A percentile compares a stretch with the other conserved stretches of the same genome.
phyloP scores from a whole-genome alignment of 2,329 filamentous ascomycete species.

The Fusarium sororula region DNA sequence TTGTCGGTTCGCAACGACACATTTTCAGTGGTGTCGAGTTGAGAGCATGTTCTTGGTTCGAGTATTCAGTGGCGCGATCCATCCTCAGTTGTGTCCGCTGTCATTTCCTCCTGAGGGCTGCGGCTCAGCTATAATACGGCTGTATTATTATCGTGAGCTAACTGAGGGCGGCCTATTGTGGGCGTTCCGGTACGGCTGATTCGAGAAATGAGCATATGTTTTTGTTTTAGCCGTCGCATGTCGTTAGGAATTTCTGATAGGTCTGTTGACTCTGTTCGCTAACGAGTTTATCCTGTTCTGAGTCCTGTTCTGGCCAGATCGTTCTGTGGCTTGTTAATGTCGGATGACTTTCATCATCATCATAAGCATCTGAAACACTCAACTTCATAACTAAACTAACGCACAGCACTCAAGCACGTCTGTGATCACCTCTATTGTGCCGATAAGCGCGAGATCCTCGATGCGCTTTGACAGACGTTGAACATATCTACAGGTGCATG shows the following conservation, averaged over 20 bases:
- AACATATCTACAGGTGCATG: conserved; percentile 9
- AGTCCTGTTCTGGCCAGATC: neutral
- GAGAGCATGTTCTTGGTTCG: neutral
- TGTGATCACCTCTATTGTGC: neutral
- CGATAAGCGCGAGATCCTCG: conserved; percentile 19
- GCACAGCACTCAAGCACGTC: conserved; percentile 5
- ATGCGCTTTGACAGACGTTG: conserved; percentile 26
- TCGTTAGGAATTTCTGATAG: conserved; percentile 4
- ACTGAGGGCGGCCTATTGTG: conserved; percentile 8
- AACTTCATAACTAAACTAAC: conserved; percentile 5
- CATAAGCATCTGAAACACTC: conserved; percentile 11
- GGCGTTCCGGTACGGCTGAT: neutral
- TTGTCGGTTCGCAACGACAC: neutral
- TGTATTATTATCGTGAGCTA: neutral
- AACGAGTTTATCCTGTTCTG: neutral
- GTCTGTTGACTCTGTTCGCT: neutral
- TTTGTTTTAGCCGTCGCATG: conserved; percentile 2
- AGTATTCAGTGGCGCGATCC: conserved; percentile 1
- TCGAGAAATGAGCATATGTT: conserved; percentile 7
- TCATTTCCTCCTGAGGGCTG: neutral
- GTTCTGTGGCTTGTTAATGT: conserved; percentile 12
- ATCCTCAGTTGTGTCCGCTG: neutral
- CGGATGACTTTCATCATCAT: neutral
- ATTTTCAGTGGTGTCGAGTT: neutral
- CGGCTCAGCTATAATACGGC: neutral